phyloP scores from a whole-genome alignment of 2,329 filamentous ascomycete species.

The Aspergillus sergii region DNA sequence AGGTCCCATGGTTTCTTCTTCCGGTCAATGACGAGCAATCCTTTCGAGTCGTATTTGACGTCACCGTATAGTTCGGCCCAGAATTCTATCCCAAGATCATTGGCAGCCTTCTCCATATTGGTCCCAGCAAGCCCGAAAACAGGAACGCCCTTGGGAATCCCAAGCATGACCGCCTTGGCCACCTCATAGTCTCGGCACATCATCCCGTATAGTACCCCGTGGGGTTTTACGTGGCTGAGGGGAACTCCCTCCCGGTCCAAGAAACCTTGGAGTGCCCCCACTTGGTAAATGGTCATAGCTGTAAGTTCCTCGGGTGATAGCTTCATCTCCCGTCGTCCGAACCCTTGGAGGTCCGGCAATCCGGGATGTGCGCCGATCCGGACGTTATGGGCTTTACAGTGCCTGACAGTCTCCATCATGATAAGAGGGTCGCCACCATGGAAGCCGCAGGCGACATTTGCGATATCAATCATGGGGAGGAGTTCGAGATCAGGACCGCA shows the following conservation, averaged over 20 bases:
- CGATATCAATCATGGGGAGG: slow-evolving; percentile 63
- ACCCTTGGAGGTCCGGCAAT: slow-evolving; percentile 66
- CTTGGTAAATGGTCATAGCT: slow-evolving; percentile 63
- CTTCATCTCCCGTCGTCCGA: slow-evolving; percentile 65
- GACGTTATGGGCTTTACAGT: slow-evolving; percentile 61
- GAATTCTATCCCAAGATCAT: slow-evolving; percentile 56
- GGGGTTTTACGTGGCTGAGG: slow-evolving; percentile 65
- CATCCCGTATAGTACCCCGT: slow-evolving; percentile 63
- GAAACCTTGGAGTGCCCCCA: slow-evolving; percentile 64
- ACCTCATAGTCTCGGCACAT: slow-evolving; percentile 56
- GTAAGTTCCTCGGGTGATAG: slow-evolving; percentile 60
- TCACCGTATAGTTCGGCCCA: slow-evolving; percentile 59
- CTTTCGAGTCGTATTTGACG: slow-evolving; percentile 57
- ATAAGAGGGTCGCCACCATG: slow-evolving; percentile 65
- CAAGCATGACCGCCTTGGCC: slow-evolving; percentile 57
- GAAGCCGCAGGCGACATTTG: slow-evolving; percentile 65
- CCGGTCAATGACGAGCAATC: slow-evolving; percentile 57
- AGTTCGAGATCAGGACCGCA: slow-evolving; percentile 62
- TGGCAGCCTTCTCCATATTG: slow-evolving; percentile 56
- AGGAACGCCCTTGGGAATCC: slow-evolving; percentile 52
- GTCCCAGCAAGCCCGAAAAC: slow-evolving; percentile 61
- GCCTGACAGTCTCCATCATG: slow-evolving; percentile 62
- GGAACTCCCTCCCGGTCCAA: slow-evolving; percentile 58
- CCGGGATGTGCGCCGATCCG: slow-evolving; percentile 65
- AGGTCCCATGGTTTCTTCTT: slow-evolving; percentile 57